Base-by-base conservation (phyloP, 1,139 yeast genomes). In the Schwanniomyces etchellsii region DNA sequence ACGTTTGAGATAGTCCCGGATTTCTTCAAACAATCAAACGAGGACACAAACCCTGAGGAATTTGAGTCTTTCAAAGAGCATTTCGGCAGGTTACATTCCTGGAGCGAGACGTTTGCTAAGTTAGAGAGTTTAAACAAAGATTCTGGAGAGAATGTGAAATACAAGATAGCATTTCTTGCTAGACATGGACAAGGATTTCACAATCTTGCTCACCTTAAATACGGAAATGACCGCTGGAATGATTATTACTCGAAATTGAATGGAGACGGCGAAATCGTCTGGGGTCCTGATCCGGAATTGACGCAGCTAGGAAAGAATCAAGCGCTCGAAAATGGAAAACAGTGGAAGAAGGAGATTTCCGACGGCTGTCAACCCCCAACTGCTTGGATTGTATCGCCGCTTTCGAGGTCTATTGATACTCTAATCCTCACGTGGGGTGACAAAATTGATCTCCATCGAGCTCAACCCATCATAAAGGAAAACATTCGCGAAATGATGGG, bases 121-220 rank as follows among this genome's bases (percentile, higher is more conserved):
- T 40, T 67, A 16, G 40, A 48, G 6, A 35, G 43, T 4, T 49
- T 69, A 35, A 69, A 69, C 38, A 35, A 35, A 1, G 28, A 37
- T 5, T 45, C 60, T 14, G 29, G 27, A 2, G 43, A 43, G 1
- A 46, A 50, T 20, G 59, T 45, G 13, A 36, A 37, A 6, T 69
- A 66, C 46, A 67, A 67, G 43, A 37, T 67, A 15, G 47, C 66
- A 28, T 58, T 62, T 36, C 50, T 66, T 26, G 69, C 70, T 12
- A 58, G 74, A 37, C 74, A 67, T 34, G 72, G 72, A 3, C 70
- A 66, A 40, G 73, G 73, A 3, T 64, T 39, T 43, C 74, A 67
- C 43, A 67, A 67, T 42, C 42, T 64, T 37, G 72, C 70, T 26
- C 68, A 65, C 38, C 32, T 53, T 12, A 51, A 55, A 35, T 66